Base-by-base conservation (phyloP, 129 eudicot species). In the Lactuca sativa region DNA sequence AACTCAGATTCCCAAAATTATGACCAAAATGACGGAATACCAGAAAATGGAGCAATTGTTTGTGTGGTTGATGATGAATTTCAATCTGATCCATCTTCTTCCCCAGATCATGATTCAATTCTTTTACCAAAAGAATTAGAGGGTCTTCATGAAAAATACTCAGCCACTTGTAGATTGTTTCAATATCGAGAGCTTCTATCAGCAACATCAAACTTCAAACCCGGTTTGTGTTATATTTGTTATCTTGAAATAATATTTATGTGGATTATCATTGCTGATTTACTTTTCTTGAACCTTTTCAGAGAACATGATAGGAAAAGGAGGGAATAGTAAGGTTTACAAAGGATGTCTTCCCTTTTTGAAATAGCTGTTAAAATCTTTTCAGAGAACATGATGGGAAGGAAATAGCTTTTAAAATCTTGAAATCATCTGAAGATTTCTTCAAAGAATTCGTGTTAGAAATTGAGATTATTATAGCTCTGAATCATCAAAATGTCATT, bases 41-140 rank as follows among this genome's bases (percentile, higher is more conserved):
- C 32, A 6, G 89, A 88, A 76, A 76, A 17, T 52, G 86, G 86
- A 16, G 95, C 96, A 31, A 81, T 86, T 62, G 89, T 89, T 82
- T 79, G 84, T 43, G 88, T 89, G 55, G 77, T 81, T 41, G 37
- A 43, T n/a, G 77, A 79, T 52, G 81, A 61, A 54, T 8, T 54
- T 54, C 71, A 53, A 17, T 53, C 49, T n/a, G 56, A 38, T 37
- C 56, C 72, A 63, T 36, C 78, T 62, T 72, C 82, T 54, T 88
- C 92, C 31, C 80, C 83, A 3, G 78, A 80, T 51, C 60, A 31
- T 43, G 79, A 25, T 14, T 71, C 85, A 16, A 64, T 66, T 58
- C 54, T 60, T 64, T 73, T 83, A 32, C 74, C 78, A 3, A 70
- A 78, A 76, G 95, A 90, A 78, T 54, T 90, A 43, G 86, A 78